phyloP scores from a whole-genome alignment of 495 filamentous ascomycete species.

The Trichoderma reesei region DNA sequence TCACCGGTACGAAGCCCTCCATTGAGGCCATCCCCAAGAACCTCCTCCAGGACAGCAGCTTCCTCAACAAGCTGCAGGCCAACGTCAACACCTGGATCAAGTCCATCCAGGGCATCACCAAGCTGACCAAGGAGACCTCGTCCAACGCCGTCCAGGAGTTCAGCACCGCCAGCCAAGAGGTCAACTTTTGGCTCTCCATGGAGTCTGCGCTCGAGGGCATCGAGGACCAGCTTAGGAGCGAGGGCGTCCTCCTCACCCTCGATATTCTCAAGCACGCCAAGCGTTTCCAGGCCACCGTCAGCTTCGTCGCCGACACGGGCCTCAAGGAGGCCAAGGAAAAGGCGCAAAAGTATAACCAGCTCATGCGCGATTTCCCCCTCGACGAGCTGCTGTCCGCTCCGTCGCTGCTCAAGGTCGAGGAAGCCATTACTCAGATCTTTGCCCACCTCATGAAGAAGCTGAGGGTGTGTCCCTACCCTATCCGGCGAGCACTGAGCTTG shows the following conservation, averaged over 20 bases:
- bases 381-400: constrained; percentile 91
- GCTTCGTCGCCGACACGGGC: constrained; percentile 90
- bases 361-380: constrained; percentile 95
- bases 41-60: constrained; percentile 71
- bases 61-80: constrained; percentile 87
- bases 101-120: constrained; percentile 94
- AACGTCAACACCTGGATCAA: constrained; percentile 96
- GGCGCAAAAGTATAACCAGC: constrained; percentile 95
- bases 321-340: constrained; percentile 88
- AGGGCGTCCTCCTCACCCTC: constrained; percentile 84
- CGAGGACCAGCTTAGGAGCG: constrained; percentile 73
- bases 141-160: constrained; percentile 8
- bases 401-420: constrained; percentile 79
- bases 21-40: constrained; percentile 64
- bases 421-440: constrained; percentile 81
- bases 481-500: constrained; percentile 82
- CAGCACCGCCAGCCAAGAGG: constrained; percentile 79
- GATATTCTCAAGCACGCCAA: constrained; percentile 92
- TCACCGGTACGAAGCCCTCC: constrained; percentile 52
- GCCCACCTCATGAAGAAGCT: constrained; percentile 92
- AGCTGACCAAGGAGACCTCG: constrained; percentile 82
- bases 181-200: constrained; percentile 97
- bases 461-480: constrained; percentile 87
- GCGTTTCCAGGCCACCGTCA: constrained; percentile 90
- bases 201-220: constrained; percentile 84